Conservation (phyloP, 306 rosid species). For the Dryas drummondii region DNA sequence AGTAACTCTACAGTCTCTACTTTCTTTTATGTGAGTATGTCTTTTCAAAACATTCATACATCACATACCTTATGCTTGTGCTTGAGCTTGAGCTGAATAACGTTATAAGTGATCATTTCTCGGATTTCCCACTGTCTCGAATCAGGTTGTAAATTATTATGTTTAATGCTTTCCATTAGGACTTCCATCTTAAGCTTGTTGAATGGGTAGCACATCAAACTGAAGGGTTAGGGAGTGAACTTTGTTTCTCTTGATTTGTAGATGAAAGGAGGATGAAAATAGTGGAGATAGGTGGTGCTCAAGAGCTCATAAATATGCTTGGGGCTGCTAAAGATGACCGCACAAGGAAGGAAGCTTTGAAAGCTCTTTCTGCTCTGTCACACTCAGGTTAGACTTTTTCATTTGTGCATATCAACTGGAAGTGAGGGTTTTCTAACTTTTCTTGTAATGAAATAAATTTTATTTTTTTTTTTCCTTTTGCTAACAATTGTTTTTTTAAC, state of each 20-base stretch:
- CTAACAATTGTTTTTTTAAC: background rate
- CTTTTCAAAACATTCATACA: background rate
- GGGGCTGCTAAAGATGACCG: conserved; percentile 79
- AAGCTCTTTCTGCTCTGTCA: conserved; percentile 71
- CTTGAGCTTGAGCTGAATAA: background rate
- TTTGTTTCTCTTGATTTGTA: conserved; percentile 30
- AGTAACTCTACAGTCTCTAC: background rate
- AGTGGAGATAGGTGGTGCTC: conserved; percentile 74
- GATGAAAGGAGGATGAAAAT: conserved; percentile 83
- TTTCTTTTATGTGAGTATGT: background rate
- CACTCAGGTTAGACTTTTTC: conserved; percentile 53
- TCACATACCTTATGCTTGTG: background rate
- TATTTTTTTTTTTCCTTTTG: background rate
- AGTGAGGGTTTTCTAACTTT: background rate
- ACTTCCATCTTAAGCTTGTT: background rate
- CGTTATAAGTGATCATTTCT: background rate
- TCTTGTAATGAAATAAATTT: background rate
- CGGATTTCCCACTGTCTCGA: background rate
- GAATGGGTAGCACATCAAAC: conserved; percentile 6
- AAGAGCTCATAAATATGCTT: conserved; percentile 74
- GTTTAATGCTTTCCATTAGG: conserved; percentile 7
- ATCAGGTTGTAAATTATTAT: conserved; percentile 10
- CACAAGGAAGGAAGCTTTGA: conserved; percentile 86
- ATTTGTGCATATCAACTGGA: background rate
- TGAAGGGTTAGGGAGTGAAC: conserved; percentile 11